These are phyloP conservation scores for Hymenoscyphus fructigenus DNA, from an alignment of 2,329 filamentous ascomycete species.

Conservation along the genomic window DNA sequence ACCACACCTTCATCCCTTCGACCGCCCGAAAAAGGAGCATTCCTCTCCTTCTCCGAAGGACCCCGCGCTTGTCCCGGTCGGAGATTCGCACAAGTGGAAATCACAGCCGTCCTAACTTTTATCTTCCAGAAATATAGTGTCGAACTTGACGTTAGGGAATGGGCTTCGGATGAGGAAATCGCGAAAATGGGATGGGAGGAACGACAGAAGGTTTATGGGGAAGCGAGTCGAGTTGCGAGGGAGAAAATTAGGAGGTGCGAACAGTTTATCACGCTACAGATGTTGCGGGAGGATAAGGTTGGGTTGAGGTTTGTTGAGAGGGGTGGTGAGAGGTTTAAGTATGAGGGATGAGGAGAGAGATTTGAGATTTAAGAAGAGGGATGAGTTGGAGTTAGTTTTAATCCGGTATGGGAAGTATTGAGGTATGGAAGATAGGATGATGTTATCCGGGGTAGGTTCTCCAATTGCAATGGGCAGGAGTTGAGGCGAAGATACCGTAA, in stretches of 20 bases:
- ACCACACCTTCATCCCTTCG: slow-evolving; percentile 24
- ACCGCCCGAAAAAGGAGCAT: slow-evolving; percentile 33
- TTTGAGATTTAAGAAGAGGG: no score
- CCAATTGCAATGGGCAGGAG: no score
- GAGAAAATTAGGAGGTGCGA: slow-evolving; percentile 22
- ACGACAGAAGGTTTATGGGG: slow-evolving; percentile 27
- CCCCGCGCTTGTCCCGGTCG: slow-evolving; percentile 40
- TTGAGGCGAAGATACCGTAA: no score
- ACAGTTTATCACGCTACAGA: slow-evolving; percentile 28
- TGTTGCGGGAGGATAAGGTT: slow-evolving; percentile 25
- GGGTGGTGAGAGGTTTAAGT: slow-evolving; percentile 29
- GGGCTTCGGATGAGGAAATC: slow-evolving; percentile 33
- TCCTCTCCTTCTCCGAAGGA: slow-evolving; percentile 38
- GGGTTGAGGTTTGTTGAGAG: slow-evolving; percentile 31
- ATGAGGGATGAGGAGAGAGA: background rate
- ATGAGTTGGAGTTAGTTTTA: no score
- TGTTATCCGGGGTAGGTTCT: no score
- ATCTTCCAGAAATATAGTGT: slow-evolving; percentile 31
- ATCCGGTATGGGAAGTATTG: no score
- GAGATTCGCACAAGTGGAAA: slow-evolving; percentile 40
- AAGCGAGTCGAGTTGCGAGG: slow-evolving; percentile 23
- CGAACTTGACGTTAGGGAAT: slow-evolving; percentile 32
- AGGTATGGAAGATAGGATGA: no score
- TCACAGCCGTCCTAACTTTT: slow-evolving; percentile 34
- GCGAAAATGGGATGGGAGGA: slow-evolving; percentile 24